phyloP scores from a whole-genome alignment of 2,329 filamentous ascomycete genomes.

The Escovopsis sp. region DNA sequence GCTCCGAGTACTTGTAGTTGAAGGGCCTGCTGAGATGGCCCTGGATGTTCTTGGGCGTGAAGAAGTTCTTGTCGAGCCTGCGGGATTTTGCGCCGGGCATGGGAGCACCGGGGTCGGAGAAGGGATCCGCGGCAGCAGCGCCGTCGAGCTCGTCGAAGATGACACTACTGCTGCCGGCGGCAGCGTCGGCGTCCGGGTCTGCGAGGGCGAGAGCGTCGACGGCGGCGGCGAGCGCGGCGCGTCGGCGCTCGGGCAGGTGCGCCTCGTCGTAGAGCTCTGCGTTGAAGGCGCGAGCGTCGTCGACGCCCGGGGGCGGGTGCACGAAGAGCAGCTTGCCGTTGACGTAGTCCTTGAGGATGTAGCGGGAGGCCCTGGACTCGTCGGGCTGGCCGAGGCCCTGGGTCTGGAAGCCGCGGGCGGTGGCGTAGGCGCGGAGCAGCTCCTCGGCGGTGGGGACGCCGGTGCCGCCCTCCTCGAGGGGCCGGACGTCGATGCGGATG shows the following conservation, averaged over 20 bases:
- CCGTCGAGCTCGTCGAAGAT: slow-evolving; percentile 11
- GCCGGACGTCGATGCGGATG: slow-evolving; percentile 68
- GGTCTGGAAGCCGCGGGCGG: slow-evolving; percentile 79
- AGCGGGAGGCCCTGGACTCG: slow-evolving; percentile 77
- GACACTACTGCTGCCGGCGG: too few species aligned
- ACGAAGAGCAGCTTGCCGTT: slow-evolving; percentile 90
- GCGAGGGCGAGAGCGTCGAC: slow-evolving; percentile 30
- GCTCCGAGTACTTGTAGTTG: slow-evolving; percentile 75
- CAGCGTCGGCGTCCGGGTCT: slow-evolving; percentile 9
- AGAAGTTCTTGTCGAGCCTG: slow-evolving; percentile 79
- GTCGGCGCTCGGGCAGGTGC: slow-evolving; percentile 70
- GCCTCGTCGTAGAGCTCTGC: slow-evolving; percentile 69
- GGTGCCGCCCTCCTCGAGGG: slow-evolving; percentile 82
- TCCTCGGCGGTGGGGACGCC: slow-evolving; percentile 75
- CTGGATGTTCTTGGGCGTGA: slow-evolving; percentile 46
- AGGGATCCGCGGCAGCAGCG: slow-evolving; percentile 29
- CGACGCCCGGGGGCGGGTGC: slow-evolving; percentile 62
- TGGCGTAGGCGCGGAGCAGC: slow-evolving; percentile 71
- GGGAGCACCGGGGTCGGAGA: slow-evolving; percentile 24
- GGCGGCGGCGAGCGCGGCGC: slow-evolving; percentile 42
- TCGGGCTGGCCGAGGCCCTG: slow-evolving; percentile 83
- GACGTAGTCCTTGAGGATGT: slow-evolving; percentile 92
- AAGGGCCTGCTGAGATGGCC: slow-evolving; percentile 68
- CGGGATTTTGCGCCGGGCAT: slow-evolving; percentile 57
- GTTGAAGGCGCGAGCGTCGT: slow-evolving; percentile 70